phyloP scores from a whole-genome alignment of 2,329 filamentous ascomycete species.

The Byssochlamys sp. region DNA sequence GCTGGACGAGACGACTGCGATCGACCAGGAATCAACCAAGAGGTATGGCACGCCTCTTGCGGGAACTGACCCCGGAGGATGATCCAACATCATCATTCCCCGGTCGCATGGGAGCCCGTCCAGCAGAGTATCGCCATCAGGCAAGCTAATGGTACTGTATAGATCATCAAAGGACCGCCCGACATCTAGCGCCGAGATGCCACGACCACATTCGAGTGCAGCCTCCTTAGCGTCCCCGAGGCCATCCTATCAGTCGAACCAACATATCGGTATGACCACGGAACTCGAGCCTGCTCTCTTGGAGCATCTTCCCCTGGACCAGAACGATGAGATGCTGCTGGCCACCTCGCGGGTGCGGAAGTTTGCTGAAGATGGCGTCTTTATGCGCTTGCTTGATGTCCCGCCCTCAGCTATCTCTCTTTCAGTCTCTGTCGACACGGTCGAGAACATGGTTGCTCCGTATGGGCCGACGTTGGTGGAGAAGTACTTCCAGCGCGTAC shows the following conservation, averaged over 20 bases:
- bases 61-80: background rate
- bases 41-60: conserved; percentile 19
- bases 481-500: conserved; percentile 36
- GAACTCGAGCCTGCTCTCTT: conserved; percentile 33
- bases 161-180: conserved; percentile 18
- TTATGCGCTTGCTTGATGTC: conserved; percentile 30
- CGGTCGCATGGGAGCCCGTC: background rate
- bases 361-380: conserved; percentile 30
- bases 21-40: conserved; percentile 24
- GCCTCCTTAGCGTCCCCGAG: conserved; percentile 16
- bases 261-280: conserved; percentile 35
- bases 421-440: conserved; percentile 28
- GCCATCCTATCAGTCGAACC: conserved; percentile 29
- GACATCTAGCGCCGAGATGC: conserved; percentile 13
- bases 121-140: background rate
- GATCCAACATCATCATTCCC: background rate
- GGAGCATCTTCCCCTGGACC: conserved; percentile 31
- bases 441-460: conserved; percentile 35
- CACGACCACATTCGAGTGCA: conserved; percentile 6
- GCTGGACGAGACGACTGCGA: conserved; percentile 21
- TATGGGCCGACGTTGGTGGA: conserved; percentile 36
- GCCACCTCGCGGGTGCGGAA: conserved; percentile 28
- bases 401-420: conserved; percentile 23
- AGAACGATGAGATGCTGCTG: conserved; percentile 30
- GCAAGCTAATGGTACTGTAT: background rate